These are phyloP conservation scores for Ogataea pignaliae DNA, from an alignment of 805 yeast genomes.

Conservation along the genomic window DNA sequence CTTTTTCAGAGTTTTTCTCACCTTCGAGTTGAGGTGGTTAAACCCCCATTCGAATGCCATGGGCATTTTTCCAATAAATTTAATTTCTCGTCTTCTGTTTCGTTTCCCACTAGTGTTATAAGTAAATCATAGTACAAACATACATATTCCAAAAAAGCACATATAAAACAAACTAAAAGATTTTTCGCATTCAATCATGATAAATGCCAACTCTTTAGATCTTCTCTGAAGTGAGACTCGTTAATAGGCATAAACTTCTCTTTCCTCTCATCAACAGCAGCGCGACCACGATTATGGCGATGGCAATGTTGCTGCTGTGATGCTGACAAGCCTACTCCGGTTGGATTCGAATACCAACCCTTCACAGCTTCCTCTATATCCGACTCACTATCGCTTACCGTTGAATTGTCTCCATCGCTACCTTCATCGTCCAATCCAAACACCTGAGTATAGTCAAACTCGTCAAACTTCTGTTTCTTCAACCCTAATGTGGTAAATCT, in stretches of 20 bases:
- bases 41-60: no score
- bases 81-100: neutral
- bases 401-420: conserved; percentile 1
- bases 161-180: no score
- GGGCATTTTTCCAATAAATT: no score
- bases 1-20: no score
- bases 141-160: no score
- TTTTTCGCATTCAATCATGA: no score
- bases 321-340: no score
- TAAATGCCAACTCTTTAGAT: conserved; percentile 40
- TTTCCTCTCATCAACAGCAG: neutral
- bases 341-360: neutral
- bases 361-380: neutral
- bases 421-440: neutral
- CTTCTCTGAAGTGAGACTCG: conserved; percentile 31
- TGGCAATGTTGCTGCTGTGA: neutral
- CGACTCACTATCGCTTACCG: neutral
- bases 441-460: conserved; percentile 1
- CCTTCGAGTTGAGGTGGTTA: no score
- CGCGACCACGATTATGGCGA: neutral
- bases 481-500: neutral
- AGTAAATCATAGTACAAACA: neutral
- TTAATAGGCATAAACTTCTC: conserved; percentile 20
- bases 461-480: neutral
- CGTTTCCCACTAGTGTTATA: neutral